Conservation (phyloP, 169 alveolate genomes). For the Cryptosporidium ryanae region DNA sequence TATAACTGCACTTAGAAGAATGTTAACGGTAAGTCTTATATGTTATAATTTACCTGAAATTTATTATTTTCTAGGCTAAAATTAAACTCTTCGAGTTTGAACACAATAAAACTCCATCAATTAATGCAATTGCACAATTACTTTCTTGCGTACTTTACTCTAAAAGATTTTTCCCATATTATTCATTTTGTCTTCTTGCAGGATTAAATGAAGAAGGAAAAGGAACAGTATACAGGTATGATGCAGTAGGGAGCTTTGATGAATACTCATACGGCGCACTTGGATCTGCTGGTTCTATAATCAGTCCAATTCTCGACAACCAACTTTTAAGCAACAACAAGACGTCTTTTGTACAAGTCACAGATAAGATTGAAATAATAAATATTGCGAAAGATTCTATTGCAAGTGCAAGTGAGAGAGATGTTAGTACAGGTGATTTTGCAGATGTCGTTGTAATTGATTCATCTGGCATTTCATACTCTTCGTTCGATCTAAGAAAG, state of each 20-base stretch:
- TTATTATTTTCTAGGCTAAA: constrained; percentile 80
- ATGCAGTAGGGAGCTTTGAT: constrained; percentile 93
- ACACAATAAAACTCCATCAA: constrained; percentile 88
- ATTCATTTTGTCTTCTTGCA: constrained; percentile 90
- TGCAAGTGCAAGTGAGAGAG: constrained; percentile 93
- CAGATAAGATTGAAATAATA: constrained; percentile 83
- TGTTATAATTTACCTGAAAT: no score
- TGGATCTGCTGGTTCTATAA: constrained; percentile 91
- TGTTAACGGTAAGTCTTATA: constrained; percentile 78
- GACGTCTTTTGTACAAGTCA: constrained; percentile 3
- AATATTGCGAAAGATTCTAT: constrained; percentile 91
- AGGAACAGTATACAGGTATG: constrained; percentile 91
- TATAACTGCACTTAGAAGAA: constrained; percentile 87
- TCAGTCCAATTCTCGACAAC: constrained; percentile 90
- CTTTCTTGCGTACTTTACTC: constrained; percentile 90
- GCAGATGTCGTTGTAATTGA: constrained; percentile 83
- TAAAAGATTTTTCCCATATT: constrained; percentile 94
- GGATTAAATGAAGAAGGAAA: constrained; percentile 89
- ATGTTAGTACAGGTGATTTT: constrained; percentile 92
- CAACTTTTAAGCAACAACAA: constrained; percentile 72
- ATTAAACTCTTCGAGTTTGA: constrained; percentile 86
- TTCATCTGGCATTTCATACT: constrained; percentile 74
- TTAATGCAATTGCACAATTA: constrained; percentile 89
- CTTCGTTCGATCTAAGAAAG: constrained; percentile 73
- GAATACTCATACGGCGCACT: constrained; percentile 88